Conservation (phyloP, 2,329 filamentous ascomycete species). For the Dothidotthia symphoricarpi region DNA sequence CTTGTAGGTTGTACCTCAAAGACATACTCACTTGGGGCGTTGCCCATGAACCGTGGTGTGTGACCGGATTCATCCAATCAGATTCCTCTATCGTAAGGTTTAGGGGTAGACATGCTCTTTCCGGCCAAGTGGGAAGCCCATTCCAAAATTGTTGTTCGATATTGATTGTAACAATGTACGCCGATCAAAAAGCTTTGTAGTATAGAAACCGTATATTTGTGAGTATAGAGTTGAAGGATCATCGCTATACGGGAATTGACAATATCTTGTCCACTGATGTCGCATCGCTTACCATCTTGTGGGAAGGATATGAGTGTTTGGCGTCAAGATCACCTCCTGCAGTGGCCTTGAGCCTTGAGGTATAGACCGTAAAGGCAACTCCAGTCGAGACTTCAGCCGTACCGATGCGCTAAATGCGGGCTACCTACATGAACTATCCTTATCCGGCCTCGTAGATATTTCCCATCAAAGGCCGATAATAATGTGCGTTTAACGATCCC, state of each 20-base stretch:
- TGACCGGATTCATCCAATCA: slow-evolving; percentile 3
- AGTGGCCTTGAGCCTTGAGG: not conserved
- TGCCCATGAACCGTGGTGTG: no score
- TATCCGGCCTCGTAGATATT: not conserved
- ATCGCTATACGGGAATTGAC: no score
- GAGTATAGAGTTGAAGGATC: not conserved
- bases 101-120: slow-evolving; percentile 13
- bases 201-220: not conserved
- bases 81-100: slow-evolving; percentile 5
- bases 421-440: no score
- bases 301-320: not conserved
- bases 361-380: slow-evolving; percentile 2
- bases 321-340: not conserved
- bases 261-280: no score
- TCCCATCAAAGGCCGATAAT: not conserved
- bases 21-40: no score
- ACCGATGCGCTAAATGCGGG: no score
- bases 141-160: slow-evolving; percentile 11
- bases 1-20: no score
- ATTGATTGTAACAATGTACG: slow-evolving; percentile 3
- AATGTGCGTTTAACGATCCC: no score
- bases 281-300: not conserved
- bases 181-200: not conserved
- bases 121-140: slow-evolving; percentile 12
- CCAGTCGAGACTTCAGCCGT: not conserved